These are phyloP conservation scores for Alternaria arbusti DNA, from an alignment of 2,329 filamentous ascomycete species.

Conservation along the genomic window DNA sequence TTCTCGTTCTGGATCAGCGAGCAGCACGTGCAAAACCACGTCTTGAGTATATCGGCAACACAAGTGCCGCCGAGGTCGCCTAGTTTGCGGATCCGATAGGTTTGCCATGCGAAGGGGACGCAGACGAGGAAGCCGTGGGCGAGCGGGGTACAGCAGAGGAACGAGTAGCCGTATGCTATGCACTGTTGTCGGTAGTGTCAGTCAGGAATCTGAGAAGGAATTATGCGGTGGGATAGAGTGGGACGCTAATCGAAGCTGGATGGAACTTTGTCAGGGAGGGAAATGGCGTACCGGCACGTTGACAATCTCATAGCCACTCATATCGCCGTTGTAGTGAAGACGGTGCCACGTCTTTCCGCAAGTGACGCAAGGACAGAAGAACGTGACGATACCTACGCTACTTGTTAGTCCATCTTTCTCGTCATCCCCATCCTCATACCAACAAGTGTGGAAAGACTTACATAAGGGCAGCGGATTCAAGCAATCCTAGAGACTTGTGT, in stretches of 20 bases:
- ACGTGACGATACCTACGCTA: background rate
- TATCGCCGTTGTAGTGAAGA: background rate
- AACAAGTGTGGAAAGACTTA: background rate
- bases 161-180: background rate
- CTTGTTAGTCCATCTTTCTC: background rate
- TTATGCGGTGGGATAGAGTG: background rate
- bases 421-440: background rate
- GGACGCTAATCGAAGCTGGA: background rate
- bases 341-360: constrained; percentile 7
- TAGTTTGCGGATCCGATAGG: background rate
- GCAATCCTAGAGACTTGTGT: constrained; percentile 3
- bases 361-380: constrained; percentile 3
- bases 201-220: background rate
- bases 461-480: background rate
- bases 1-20: constrained; percentile 2
- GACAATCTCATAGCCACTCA: background rate
- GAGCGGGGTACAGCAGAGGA: background rate
- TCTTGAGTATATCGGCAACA: background rate
- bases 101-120: background rate
- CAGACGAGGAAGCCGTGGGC: background rate
- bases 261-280: background rate
- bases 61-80: background rate
- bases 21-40: constrained; percentile 1
- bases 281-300: background rate
- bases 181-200: background rate